Conservation (phyloP, 768 basidiomycete species). For the Rubroboletus pulcherrimus region DNA sequence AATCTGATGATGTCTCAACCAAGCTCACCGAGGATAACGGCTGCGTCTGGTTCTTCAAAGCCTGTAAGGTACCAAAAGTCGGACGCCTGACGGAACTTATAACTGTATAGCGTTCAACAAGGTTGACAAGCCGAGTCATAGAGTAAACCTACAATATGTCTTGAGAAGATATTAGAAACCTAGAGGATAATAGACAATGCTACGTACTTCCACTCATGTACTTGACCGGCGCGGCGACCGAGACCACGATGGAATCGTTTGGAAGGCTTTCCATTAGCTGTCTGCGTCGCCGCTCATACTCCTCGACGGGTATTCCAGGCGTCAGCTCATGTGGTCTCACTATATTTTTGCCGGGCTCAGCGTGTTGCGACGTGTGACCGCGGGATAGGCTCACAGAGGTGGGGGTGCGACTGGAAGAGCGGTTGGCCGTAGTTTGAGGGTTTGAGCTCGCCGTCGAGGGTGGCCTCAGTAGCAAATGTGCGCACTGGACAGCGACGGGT, state of each 20-base stretch:
- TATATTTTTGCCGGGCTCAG: conserved; percentile 23
- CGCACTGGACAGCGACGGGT: conserved; percentile 8
- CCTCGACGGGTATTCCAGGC: conserved; percentile 70
- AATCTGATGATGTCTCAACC: conserved; percentile 6
- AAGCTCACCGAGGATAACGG: conserved; percentile 69
- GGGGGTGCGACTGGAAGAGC: conserved; percentile 71
- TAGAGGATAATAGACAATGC: conserved; percentile 8
- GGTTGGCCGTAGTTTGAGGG: conserved; percentile 83
- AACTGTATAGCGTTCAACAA: conserved; percentile 46
- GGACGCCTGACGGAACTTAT: conserved; percentile 90
- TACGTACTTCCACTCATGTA: conserved; percentile 79
- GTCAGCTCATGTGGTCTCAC: conserved; percentile 69
- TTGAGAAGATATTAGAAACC: conserved; percentile 21
- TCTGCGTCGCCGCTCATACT: conserved; percentile 71
- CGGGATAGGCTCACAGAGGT: conserved; percentile 51
- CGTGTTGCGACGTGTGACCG: neutral
- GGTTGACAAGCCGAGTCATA: conserved; percentile 1
- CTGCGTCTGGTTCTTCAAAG: conserved; percentile 90
- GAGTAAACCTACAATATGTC: conserved; percentile 70
- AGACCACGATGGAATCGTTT: conserved; percentile 68
- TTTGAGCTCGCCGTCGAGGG: conserved; percentile 39
- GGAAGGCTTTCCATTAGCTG: conserved; percentile 73
- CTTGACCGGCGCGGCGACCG: conserved; percentile 75
- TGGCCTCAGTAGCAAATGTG: conserved; percentile 34
- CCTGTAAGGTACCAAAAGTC: conserved; percentile 97